Conservation (phyloP, 1,284 basidiomycete species). For the Farysia itapuensis region DNA sequence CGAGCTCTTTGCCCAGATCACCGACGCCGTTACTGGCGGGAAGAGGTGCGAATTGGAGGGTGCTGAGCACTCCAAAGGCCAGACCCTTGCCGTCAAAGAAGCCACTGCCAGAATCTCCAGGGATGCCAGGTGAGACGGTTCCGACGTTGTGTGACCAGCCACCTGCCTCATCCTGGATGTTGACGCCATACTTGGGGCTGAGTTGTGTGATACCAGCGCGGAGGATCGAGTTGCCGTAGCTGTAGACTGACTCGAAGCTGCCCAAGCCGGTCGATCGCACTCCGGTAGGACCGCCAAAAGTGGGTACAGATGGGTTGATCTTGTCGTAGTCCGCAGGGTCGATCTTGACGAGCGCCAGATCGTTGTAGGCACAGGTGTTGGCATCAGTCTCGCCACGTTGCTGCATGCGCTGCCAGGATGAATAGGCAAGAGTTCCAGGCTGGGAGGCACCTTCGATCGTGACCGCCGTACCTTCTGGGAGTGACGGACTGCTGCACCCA, state of each 20-base stretch:
- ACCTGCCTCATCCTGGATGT: slow-evolving; percentile 22
- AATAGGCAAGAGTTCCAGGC: slow-evolving; percentile 34
- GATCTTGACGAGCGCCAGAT: slow-evolving; percentile 35
- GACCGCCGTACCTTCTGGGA: slow-evolving; percentile 37
- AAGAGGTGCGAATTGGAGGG: slow-evolving; percentile 35
- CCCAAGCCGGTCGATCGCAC: slow-evolving; percentile 16
- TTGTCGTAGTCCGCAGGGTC: slow-evolving; percentile 39
- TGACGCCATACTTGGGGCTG: slow-evolving; percentile 42
- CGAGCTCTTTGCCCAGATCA: slow-evolving; percentile 30
- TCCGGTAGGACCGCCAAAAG: slow-evolving; percentile 38
- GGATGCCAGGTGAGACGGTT: slow-evolving; percentile 36
- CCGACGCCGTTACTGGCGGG: slow-evolving; percentile 38
- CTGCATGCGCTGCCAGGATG: slow-evolving; percentile 42
- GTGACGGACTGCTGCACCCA: slow-evolving; percentile 28
- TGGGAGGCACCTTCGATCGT: slow-evolving; percentile 37
- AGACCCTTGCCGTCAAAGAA: slow-evolving; percentile 31
- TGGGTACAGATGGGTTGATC: slow-evolving; percentile 43
- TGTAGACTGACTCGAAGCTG: slow-evolving; percentile 28
- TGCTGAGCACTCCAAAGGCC: slow-evolving; percentile 37
- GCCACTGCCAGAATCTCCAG: slow-evolving; percentile 40
- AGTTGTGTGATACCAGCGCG: slow-evolving; percentile 34
- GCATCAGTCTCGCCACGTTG: slow-evolving; percentile 28
- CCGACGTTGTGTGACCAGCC: slow-evolving; percentile 40
- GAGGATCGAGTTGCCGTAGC: slow-evolving; percentile 45
- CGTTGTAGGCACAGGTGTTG: slow-evolving; percentile 41